Evolutionary conservation across 192 early-diverging fungal genomes (phyloP).

Genomic region (Coemansia sp.): DNA sequence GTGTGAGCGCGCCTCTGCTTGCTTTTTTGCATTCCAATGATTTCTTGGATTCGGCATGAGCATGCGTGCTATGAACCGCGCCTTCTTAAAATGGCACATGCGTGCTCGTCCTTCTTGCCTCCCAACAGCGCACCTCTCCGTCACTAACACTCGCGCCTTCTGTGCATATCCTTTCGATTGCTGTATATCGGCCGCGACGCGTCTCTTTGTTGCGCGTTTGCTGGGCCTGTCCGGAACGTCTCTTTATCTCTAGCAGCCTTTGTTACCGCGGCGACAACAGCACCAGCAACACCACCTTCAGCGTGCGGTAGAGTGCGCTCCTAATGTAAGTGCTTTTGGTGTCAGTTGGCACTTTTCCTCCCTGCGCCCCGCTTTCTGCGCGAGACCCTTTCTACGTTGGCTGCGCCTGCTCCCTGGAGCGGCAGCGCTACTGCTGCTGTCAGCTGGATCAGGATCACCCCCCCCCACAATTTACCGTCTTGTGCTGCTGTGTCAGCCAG

Average conservation of each 20-base stretch:
- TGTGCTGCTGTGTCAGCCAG: slow-evolving; percentile 5
- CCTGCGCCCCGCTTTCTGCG: neutral
- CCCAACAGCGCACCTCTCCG: neutral
- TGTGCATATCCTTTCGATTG: neutral
- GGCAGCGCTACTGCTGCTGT: neutral
- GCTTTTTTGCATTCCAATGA: neutral
- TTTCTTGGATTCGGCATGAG: neutral
- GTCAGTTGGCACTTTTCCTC: neutral
- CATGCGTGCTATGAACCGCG: too few species aligned
- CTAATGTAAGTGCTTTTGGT: neutral
- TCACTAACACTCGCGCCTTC: neutral
- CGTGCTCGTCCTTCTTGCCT: neutral
- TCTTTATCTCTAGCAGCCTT: too few species aligned
- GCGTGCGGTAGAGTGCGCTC: neutral
- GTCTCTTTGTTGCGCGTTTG: neutral
- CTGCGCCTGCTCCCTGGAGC: slow-evolving; percentile 1
- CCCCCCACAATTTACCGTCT: neutral
- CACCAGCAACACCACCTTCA: neutral
- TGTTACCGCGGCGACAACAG: neutral
- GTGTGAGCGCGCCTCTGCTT: neutral
- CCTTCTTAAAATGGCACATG: neutral
- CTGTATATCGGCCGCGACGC: neutral
- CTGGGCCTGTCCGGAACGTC: neutral
- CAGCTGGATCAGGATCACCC: slow-evolving; percentile 3
- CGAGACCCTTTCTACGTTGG: neutral